Conservation (phyloP, 257 asterid species). For the Primulina huaijiensis region DNA sequence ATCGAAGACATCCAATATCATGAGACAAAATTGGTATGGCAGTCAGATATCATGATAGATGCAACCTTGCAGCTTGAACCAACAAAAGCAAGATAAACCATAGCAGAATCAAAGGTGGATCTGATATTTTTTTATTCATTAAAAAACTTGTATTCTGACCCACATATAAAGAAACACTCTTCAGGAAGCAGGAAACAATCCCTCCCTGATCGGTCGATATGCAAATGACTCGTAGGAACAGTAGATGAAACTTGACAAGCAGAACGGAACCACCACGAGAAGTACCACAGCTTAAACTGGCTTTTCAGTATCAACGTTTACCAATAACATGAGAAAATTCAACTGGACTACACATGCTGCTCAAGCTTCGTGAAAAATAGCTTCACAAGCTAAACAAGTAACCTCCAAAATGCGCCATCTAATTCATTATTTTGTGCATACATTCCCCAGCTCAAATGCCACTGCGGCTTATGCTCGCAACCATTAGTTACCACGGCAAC, state of each 20-base stretch:
- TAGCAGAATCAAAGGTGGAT: slow-evolving; percentile 24
- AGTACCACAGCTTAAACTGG: slow-evolving; percentile 21
- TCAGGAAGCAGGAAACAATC: slow-evolving; percentile 7
- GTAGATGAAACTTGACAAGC: slow-evolving; percentile 15
- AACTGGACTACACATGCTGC: slow-evolving; percentile 15
- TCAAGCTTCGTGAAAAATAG: slow-evolving; percentile 21
- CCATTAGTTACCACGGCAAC: slow-evolving; percentile 4
- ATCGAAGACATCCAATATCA: slow-evolving; percentile 13
- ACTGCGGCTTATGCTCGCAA: slow-evolving; percentile 1
- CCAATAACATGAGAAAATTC: not conserved
- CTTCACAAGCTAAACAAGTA: slow-evolving; percentile 14
- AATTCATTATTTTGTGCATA: slow-evolving; percentile 15
- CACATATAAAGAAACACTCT: slow-evolving; percentile 20
- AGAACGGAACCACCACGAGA: slow-evolving; percentile 16
- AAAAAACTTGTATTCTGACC: slow-evolving; percentile 24
- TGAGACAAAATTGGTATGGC: slow-evolving; percentile 13
- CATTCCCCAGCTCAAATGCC: slow-evolving; percentile 4
- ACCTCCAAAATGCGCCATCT: slow-evolving; percentile 22
- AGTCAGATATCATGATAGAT: slow-evolving; percentile 26
- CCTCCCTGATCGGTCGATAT: slow-evolving; percentile 17
- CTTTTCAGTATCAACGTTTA: slow-evolving; percentile 23
- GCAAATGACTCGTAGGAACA: slow-evolving; percentile 13
- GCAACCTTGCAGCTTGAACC: slow-evolving; percentile 22
- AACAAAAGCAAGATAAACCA: slow-evolving; percentile 24
- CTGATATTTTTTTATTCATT: slow-evolving; percentile 8